Percentiles rank a stretch among this genome's conserved stretches.
These are phyloP conservation scores for Eimeria necatrix DNA, from an alignment of 169 alveolate species.

Conservation along the genomic window DNA sequence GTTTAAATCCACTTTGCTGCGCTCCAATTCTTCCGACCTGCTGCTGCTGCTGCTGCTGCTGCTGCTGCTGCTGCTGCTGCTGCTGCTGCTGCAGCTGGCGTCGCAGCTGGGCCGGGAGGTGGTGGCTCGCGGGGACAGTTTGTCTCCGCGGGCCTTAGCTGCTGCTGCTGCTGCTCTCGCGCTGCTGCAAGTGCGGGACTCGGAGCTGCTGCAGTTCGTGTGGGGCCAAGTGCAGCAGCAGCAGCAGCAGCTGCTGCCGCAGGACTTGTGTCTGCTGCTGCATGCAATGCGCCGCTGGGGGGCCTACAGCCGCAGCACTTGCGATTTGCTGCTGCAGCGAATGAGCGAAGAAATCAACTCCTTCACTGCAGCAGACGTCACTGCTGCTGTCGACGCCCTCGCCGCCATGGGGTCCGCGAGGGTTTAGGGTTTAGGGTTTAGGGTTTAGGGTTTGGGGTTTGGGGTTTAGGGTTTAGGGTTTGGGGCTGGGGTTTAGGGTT, in stretches of 20 bases:
- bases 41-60: too few relatives aligned
- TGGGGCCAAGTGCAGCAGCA: conserved; percentile 77
- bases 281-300: conserved; percentile 85
- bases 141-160: not conserved
- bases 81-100: conserved; percentile 9
- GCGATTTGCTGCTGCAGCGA: conserved; percentile 82
- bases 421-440: conserved; percentile 5
- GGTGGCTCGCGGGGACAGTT: not conserved
- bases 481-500: not conserved
- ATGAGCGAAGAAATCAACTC: conserved; percentile 83
- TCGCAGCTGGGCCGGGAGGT: not conserved
- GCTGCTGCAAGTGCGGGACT: not conserved
- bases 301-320: conserved; percentile 80
- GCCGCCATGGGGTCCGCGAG: conserved; percentile 12
- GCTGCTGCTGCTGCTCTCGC: not conserved
- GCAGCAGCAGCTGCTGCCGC: conserved; percentile 75
- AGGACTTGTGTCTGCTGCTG: conserved; percentile 61
- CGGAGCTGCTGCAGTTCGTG: conserved; percentile 59
- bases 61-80: too few relatives aligned
- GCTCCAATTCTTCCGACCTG: too few relatives aligned
- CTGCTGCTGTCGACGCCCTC: not conserved
- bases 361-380: conserved; percentile 47
- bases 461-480: conserved; percentile 79
- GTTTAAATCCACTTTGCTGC: too few relatives aligned
- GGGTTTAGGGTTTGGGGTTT: conserved; percentile 58